Evolutionary conservation across 2,329 filamentous ascomycete species (phyloP).

Genomic region (Fusarium acutatum): DNA sequence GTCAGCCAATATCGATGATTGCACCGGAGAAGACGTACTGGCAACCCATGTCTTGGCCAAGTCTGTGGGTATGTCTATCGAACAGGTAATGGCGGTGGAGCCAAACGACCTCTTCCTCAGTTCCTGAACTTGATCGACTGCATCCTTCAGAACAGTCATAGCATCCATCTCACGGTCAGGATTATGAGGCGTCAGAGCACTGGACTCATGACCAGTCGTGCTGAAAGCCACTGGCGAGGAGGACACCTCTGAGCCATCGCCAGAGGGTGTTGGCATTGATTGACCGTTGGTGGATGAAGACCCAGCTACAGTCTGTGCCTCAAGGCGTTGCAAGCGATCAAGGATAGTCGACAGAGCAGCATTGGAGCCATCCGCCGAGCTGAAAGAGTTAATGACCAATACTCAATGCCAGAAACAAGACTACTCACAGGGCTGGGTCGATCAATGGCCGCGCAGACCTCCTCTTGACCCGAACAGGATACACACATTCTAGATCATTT

Average conservation of each 20-base stretch:
- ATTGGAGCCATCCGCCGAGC: slow-evolving; percentile 5
- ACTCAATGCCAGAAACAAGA: background rate
- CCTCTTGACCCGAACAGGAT: slow-evolving; percentile 41
- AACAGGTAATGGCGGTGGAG: slow-evolving; percentile 32
- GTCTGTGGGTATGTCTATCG: slow-evolving; percentile 39
- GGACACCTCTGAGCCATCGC: slow-evolving; percentile 26
- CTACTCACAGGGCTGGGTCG: slow-evolving; percentile 31
- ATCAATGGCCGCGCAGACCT: slow-evolving; percentile 25
- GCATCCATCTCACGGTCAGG: slow-evolving; percentile 33
- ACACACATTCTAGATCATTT: slow-evolving; percentile 40
- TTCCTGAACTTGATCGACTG: slow-evolving; percentile 42
- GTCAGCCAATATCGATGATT: background rate
- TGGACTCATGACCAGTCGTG: slow-evolving; percentile 10
- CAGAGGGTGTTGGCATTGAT: background rate
- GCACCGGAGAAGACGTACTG: slow-evolving; percentile 22
- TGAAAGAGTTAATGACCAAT: slow-evolving; percentile 18
- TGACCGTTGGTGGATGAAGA: background rate
- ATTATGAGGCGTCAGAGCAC: background rate
- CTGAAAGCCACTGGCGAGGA: slow-evolving; percentile 20
- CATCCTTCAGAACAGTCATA: slow-evolving; percentile 41
- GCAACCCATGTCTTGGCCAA: slow-evolving; percentile 42
- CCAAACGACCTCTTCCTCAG: slow-evolving; percentile 35
- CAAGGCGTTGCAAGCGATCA: slow-evolving; percentile 43
- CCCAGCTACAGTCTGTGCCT: slow-evolving; percentile 26
- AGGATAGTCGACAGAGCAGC: slow-evolving; percentile 41